Percentiles rank a stretch among this genome's conserved stretches.
Evolutionary conservation across 176 grass and related monocot species (phyloP).

Genomic region (Raddia guianensis): DNA sequence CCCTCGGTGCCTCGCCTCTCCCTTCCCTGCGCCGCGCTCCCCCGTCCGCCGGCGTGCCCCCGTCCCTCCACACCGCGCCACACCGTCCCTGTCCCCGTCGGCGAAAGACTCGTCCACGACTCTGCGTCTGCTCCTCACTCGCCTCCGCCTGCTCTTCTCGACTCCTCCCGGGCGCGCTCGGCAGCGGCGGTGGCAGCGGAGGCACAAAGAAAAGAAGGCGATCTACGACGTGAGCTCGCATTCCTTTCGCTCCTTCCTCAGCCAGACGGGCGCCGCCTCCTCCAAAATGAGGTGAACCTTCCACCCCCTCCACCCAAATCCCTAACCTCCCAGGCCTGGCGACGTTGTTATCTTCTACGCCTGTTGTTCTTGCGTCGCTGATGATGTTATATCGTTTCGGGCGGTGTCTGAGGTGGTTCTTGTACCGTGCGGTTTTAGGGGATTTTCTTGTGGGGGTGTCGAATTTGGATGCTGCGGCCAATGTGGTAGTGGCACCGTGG

Average conservation of each 20-base stretch:
- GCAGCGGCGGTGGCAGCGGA: conserved; percentile 8
- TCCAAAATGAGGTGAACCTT: conserved; percentile 51
- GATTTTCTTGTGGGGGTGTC: not conserved
- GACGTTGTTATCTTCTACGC: not conserved
- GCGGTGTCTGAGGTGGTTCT: not conserved
- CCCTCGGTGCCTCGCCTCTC: too few relatives aligned
- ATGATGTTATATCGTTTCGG: not conserved
- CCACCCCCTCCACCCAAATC: not conserved
- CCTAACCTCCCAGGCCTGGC: not conserved
- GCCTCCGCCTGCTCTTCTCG: too few relatives aligned
- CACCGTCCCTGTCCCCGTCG: too few relatives aligned
- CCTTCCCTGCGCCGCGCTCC: too few relatives aligned
- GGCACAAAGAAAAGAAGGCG: conserved; percentile 32
- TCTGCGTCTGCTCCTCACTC: too few relatives aligned
- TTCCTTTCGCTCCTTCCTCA: conserved; percentile 83
- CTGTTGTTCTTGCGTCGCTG: not conserved
- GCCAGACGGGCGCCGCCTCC: conserved; percentile 63
- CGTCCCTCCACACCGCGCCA: too few relatives aligned
- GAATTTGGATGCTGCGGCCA: not conserved
- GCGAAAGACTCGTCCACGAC: too few relatives aligned
- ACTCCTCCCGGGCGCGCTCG: too few relatives aligned
- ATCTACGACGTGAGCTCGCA: conserved; percentile 76
- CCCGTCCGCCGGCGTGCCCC: too few relatives aligned
- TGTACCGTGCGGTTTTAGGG: not conserved
- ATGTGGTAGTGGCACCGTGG: not conserved